Conservation (phyloP, 2,329 filamentous ascomycete species). For the Paracoccidioides brasiliensis region DNA sequence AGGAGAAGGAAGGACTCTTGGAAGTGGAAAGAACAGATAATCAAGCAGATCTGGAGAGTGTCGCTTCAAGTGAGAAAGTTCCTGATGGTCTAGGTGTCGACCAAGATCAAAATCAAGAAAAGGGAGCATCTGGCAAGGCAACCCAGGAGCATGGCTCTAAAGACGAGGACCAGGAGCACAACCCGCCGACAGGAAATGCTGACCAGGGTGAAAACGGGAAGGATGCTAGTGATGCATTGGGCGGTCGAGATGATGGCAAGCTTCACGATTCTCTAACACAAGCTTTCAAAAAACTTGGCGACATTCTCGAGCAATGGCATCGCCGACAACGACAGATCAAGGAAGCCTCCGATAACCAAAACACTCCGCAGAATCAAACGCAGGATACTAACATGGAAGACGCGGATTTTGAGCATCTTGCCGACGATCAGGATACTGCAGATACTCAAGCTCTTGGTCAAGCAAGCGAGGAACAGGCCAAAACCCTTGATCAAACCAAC, state of each 20-base stretch:
- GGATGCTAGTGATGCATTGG: slow-evolving; percentile 15
- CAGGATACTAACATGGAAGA: slow-evolving; percentile 58
- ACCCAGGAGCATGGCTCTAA: slow-evolving; percentile 31
- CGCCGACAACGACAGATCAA: slow-evolving; percentile 73
- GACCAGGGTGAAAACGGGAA: slow-evolving; percentile 24
- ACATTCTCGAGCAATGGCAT: slow-evolving; percentile 87
- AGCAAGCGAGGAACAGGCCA: slow-evolving; percentile 74
- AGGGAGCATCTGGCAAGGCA: slow-evolving; percentile 35
- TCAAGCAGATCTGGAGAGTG: slow-evolving; percentile 42
- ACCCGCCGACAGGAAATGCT: slow-evolving; percentile 32
- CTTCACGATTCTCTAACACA: slow-evolving; percentile 40
- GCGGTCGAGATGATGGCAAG: slow-evolving; percentile 24
- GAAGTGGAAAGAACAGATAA: slow-evolving; percentile 36
- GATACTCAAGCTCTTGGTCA: slow-evolving; percentile 86
- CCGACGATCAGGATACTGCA: slow-evolving; percentile 65
- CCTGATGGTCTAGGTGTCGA: slow-evolving; percentile 27
- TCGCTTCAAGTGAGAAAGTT: slow-evolving; percentile 32
- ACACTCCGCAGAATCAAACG: slow-evolving; percentile 40
- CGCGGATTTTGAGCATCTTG: slow-evolving; percentile 86
- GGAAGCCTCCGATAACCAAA: slow-evolving; percentile 42
- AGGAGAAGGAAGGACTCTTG: slow-evolving; percentile 40
- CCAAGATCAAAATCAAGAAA: slow-evolving; percentile 30
- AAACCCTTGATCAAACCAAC: slow-evolving; percentile 76
- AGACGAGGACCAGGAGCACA: slow-evolving; percentile 34
- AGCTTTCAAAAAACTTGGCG: slow-evolving; percentile 87